Base-by-base conservation (phyloP, 352 stramenopile genomes). In the Globisporangium paddicum region DNA sequence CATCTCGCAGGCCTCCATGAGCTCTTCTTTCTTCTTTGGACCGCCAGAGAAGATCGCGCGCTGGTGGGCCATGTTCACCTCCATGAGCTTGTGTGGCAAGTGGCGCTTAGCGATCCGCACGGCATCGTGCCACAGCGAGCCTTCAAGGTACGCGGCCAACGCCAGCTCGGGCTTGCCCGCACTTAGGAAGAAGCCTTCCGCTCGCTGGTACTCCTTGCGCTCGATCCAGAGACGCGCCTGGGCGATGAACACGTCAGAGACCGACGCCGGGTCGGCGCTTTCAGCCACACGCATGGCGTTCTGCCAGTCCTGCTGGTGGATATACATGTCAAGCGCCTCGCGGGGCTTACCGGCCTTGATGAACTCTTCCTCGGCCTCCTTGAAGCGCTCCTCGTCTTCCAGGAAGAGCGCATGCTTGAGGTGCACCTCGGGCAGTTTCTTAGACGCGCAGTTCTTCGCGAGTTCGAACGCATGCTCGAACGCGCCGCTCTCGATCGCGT, bases 291-390 rank as follows among this genome's bases (percentile, higher is more conserved):
- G 82, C 76, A 97, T 89, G 10, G 93, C 93, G 52, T 95, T 90
- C 46, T 79, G 69, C 90, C 90, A 98, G 45, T 96, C 85, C 56
- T 98, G 87, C 55, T 98, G 89, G 64, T 98, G 93, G 21, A 98
- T 78, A 60, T 98, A 98, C 95, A 98, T 98, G 44, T 98, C 94
- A 51, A 98, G 87, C 10, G 95, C 95, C 71, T 98, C 94, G 23
- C 90, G 79, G 0, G 91, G 93, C 57, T 98, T 98, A 0, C 82
- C 78, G 14, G 92, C 92, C 54, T 96, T 91, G 58, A 98, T 94
- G 59, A 97, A 98, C 55, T 97, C 90, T 21, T 85, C 77, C 60
- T 98, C 91, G 6, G 90, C 93, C 52, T 97, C 93, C 47, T 93
- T 92, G 59, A 98, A 98, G 0, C 82, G 76, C 60, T 98, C 93